phyloP scores from a whole-genome alignment of 495 filamentous ascomycete species.

The Penicillium paxilli region DNA sequence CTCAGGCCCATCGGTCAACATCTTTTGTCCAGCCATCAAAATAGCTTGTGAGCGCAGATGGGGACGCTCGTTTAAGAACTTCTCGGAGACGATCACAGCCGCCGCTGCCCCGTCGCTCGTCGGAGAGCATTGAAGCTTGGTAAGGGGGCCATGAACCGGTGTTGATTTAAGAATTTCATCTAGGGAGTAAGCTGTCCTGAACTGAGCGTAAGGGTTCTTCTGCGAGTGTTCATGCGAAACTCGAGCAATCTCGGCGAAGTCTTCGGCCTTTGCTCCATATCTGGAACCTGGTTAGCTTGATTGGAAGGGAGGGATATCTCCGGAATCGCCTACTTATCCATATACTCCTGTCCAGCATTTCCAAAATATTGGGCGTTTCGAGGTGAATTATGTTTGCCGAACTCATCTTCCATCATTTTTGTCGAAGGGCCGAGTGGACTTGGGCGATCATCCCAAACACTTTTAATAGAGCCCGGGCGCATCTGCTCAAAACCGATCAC shows the following conservation, averaged over 20 bases:
- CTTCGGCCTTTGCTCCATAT: constrained; percentile 67
- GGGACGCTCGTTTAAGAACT: constrained; percentile 78
- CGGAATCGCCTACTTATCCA: constrained; percentile 61
- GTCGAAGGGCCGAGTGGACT: constrained; percentile 21
- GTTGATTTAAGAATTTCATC: constrained; percentile 76
- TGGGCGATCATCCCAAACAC: constrained; percentile 24
- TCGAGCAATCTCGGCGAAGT: constrained; percentile 84
- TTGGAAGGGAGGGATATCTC: too few species aligned
- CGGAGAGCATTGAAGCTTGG: constrained; percentile 76
- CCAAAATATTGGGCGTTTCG: constrained; percentile 81
- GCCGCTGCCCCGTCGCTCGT: constrained; percentile 90
- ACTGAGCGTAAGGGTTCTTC: constrained; percentile 90
- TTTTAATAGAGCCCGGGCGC: constrained; percentile 58
- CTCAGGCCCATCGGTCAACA: constrained; percentile 74
- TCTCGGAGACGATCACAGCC: constrained; percentile 81
- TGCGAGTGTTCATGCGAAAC: constrained; percentile 78
- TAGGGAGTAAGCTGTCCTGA: constrained; percentile 81
- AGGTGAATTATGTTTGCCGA: constrained; percentile 36
- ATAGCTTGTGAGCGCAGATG: constrained; percentile 77
- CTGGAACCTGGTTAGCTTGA: constrained; percentile 22
- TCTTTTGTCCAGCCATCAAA: constrained; percentile 78
- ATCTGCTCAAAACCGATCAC: constrained; percentile 94
- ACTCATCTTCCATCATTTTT: constrained; percentile 21
- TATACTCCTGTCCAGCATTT: constrained; percentile 83
- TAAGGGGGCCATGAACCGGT: constrained; percentile 77